Evolutionary conservation across 257 asterid genomes (phyloP), one percentile per base, ranked within the genome.

Genomic region (Nicotiana attenuata): DNA sequence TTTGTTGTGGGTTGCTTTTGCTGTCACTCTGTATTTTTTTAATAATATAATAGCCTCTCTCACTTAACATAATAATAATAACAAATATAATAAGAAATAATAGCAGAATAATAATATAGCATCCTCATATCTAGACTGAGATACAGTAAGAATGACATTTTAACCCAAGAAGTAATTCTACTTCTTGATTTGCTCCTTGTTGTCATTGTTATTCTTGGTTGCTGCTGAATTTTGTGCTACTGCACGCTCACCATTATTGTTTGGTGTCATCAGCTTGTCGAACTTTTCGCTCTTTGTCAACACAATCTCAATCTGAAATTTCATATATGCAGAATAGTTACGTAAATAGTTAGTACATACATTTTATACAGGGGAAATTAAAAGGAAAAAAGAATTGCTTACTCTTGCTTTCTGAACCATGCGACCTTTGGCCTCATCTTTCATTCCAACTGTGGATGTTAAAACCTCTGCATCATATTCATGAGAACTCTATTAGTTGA

Each of bases 341-440:
- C 3, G 14, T 1, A 59, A 59, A 16, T 15, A 15, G n/a, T 14
- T 55, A 55, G 20, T 16, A 55, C 60, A 16, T 55, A 55, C 19
- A 16, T 1, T 55, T 16, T 16, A 19, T 55, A 16, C 20, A 16
- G 60, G 60, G 59, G 2, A 55, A 2, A 57, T 57, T 57, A 19
- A 19, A 19, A 57, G 64, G 11, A 7, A 19, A 16, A 55, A 17
- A 19, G 5, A 55, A 5, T 50, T 66, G 24, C 91, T 85, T 83
- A 91, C 98, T 93, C 97, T 86, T 33, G 98, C 98, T 86, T 94
- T 94, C 85, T 93, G 98, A 82, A 93, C 90, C 16, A 88, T 29
- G 31, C 97, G 93, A 13, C 97, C 98, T 81, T 93, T 93, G 53
- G 92, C 81, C 80, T 88, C 93, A 75, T 94, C 98, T 87, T 89